Evolutionary conservation across 192 early-diverging fungal genomes (phyloP), one percentile per base, ranked within the genome.

Genomic region (Pilaira anomala): DNA sequence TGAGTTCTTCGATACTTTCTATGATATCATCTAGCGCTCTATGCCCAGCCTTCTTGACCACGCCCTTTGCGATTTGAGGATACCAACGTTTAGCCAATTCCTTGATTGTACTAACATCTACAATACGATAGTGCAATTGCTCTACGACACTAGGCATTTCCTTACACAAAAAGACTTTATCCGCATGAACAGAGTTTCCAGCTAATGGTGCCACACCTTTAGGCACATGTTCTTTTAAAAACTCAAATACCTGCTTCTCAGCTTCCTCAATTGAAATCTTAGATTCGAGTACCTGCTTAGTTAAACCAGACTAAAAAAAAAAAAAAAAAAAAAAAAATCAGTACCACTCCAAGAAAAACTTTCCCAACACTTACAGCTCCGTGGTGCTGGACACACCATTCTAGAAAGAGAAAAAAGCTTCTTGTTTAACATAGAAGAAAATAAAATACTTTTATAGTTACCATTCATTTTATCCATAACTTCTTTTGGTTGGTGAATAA

Each of bases 131-230:
- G 63, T 94, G 91, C 65, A 98, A 69, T 53, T 86, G 79, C 0
- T 87, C 82, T 5, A 87, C 78, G 22, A 98, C 61, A 29, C 68
- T 53, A 1, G 88, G 88, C 92, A 96, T 94, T 48, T 89, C 88
- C 55, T 87, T 83, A 29, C 80, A 74, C 60, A 98, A 68, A 48
- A 96, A 98, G 54, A 78, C 82, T 42, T 91, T 87, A 68, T 98
- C 96, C 11, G 87, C 88, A 69, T 98, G 95, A 16, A 97, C 91
- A 40, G 91, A 90, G 79, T 94, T 98, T 16, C 96, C 96, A 1
- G 93, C 95, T 25, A 98, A 76, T 9, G 91, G 81, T 0, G 84
- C 93, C 1, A 77, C 66, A 24, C 85, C 64, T 1, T 71, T 56
- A 14, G 85, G 80, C 67, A 93, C 83, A 72, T 94, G 85, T 21